Percentiles rank a stretch among this genome's conserved stretches.
These are phyloP conservation scores for Biancaea sappan DNA, from an alignment of 306 rosid species.

Conservation along the genomic window DNA sequence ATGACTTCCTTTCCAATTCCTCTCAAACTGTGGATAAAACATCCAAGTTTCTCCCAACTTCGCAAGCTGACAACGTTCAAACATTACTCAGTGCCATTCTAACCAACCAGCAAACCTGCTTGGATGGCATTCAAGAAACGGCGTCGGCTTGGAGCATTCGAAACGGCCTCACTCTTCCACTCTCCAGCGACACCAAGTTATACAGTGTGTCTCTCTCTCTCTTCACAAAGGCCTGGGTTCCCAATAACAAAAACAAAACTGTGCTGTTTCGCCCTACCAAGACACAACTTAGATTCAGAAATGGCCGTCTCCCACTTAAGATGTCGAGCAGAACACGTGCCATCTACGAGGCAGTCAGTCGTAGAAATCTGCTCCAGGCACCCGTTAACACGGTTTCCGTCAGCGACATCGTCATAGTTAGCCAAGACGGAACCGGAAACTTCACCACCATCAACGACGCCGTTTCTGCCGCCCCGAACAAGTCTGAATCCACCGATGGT, in stretches of 20 bases:
- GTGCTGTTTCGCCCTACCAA: conserved; percentile 30
- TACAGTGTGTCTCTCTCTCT: conserved; percentile 79
- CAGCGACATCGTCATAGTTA: conserved; percentile 68
- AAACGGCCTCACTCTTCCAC: conserved; percentile 63
- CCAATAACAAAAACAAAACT: conserved; percentile 39
- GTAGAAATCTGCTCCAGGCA: conserved; percentile 58
- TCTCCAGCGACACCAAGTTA: conserved; percentile 75
- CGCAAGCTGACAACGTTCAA: conserved; percentile 69
- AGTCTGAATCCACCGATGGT: conserved; percentile 48
- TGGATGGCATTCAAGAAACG: conserved; percentile 71
- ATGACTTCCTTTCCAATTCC: conserved; percentile 59
- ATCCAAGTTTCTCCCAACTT: conserved; percentile 38
- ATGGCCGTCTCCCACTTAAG: conserved; percentile 69
- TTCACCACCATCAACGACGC: conserved; percentile 82
- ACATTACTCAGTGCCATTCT: conserved; percentile 69
- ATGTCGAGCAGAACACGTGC: conserved; percentile 62
- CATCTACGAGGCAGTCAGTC: conserved; percentile 63
- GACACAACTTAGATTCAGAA: conserved; percentile 49
- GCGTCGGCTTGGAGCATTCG: conserved; percentile 65
- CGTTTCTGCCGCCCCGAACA: conserved; percentile 77
- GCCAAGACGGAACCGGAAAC: conserved; percentile 74
- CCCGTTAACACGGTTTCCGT: conserved; percentile 45
- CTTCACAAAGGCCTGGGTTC: conserved; percentile 78
- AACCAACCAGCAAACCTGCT: conserved; percentile 82
- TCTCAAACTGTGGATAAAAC: conserved; percentile 53